These are phyloP conservation scores for Corniculantispora saksenae DNA, from an alignment of 2,329 filamentous ascomycete species.

Conservation along the genomic window DNA sequence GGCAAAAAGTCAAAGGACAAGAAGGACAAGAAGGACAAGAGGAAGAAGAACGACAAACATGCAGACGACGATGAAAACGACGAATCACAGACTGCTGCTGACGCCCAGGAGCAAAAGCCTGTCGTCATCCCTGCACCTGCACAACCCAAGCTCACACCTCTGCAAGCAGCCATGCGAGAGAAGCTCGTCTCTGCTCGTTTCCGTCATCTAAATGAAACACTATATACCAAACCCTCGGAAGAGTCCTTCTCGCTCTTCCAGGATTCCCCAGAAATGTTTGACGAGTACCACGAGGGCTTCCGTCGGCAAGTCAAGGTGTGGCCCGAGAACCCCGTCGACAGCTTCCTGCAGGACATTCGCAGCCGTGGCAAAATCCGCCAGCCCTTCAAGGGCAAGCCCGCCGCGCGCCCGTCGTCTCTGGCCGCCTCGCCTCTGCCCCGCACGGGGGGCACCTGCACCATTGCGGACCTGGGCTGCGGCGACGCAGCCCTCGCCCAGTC, in stretches of 20 bases:
- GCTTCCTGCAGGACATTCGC: slow-evolving; percentile 73
- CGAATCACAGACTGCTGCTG: slow-evolving; percentile 7
- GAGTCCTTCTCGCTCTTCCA: slow-evolving; percentile 83
- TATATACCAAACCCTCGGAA: slow-evolving; percentile 87
- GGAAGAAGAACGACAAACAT: slow-evolving; percentile 29
- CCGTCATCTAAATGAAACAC: slow-evolving; percentile 93
- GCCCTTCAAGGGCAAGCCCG: slow-evolving; percentile 32
- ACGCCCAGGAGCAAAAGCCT: slow-evolving; percentile 23
- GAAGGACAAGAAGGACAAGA: slow-evolving; percentile 37
- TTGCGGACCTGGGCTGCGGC: slow-evolving; percentile 92
- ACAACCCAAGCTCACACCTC: slow-evolving; percentile 73
- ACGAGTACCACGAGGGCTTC: slow-evolving; percentile 95
- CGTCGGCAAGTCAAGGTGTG: slow-evolving; percentile 92
- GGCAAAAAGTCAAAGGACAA: slow-evolving; percentile 32
- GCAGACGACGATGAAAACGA: slow-evolving; percentile 25
- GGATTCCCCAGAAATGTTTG: slow-evolving; percentile 87
- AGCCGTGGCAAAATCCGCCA: slow-evolving; percentile 59
- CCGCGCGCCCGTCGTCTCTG: slow-evolving; percentile 29
- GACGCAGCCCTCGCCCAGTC: slow-evolving; percentile 78
- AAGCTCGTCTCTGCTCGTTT: slow-evolving; percentile 95
- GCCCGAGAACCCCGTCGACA: slow-evolving; percentile 94
- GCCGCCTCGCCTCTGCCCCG: slow-evolving; percentile 63
- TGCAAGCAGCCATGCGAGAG: slow-evolving; percentile 90
- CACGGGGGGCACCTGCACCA: slow-evolving; percentile 69
- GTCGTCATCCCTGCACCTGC: slow-evolving; percentile 37